Evolutionary conservation across 1,139 yeast species (phyloP).

Genomic region (Waltiozyma sp.): DNA sequence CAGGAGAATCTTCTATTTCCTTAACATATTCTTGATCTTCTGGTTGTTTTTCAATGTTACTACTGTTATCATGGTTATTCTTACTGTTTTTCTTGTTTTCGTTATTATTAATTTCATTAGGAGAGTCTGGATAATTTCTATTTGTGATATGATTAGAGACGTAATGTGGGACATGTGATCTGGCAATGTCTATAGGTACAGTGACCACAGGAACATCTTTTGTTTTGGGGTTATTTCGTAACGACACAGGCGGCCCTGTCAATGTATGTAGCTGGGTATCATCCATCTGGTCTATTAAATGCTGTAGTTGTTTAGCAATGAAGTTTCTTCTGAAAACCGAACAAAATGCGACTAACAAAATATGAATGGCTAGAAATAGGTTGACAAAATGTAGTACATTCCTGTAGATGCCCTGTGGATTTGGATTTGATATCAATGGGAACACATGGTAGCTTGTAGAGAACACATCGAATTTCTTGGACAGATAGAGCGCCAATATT

Average conservation of each 20-base stretch:
- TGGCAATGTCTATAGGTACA: slow-evolving; percentile 2
- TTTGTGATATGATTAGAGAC: slow-evolving; percentile 2
- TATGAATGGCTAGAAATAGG: slow-evolving; percentile 29
- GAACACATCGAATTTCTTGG: background rate
- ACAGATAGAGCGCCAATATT: slow-evolving; percentile 6
- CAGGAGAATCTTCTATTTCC: slow-evolving; percentile 7
- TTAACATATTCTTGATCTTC: background rate
- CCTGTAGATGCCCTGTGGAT: slow-evolving; percentile 5
- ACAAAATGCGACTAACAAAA: slow-evolving; percentile 28
- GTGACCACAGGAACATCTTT: slow-evolving; percentile 3
- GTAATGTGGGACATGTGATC: slow-evolving; percentile 5
- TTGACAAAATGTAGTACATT: slow-evolving; percentile 21
- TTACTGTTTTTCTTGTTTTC: slow-evolving; percentile 1
- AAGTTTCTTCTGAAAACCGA: slow-evolving; percentile 24
- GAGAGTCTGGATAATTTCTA: slow-evolving; percentile 3
- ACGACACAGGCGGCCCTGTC: background rate
- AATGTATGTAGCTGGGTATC: background rate
- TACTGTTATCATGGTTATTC: background rate
- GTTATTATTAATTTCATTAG: slow-evolving; percentile 1
- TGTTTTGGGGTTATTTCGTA: slow-evolving; percentile 2
- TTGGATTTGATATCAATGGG: slow-evolving; percentile 8
- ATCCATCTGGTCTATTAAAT: slow-evolving; percentile 20
- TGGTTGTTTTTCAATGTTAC: background rate
- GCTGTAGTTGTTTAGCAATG: slow-evolving; percentile 26
- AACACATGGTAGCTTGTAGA: slow-evolving; percentile 1